Evolutionary conservation across 352 stramenopile species (phyloP).

Genomic region (Phytopythium helicoides): DNA sequence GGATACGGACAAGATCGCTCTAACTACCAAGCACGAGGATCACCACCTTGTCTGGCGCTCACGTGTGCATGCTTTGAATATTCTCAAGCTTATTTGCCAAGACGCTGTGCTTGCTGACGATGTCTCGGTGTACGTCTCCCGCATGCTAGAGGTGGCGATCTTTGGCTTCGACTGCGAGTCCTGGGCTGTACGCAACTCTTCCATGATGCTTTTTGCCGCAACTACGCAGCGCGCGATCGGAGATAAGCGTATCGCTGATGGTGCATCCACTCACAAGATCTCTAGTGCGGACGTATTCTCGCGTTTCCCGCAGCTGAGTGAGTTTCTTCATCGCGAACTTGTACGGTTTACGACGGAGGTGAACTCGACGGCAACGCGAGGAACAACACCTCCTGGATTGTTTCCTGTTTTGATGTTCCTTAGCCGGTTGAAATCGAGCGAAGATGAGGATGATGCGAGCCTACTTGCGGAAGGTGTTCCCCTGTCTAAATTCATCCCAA

Average conservation of each 20-base stretch:
- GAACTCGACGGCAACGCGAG: constrained; percentile 14
- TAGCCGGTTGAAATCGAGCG: constrained; percentile 63
- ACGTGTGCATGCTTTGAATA: constrained; percentile 86
- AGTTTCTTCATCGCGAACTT: constrained; percentile 59
- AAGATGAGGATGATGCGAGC: constrained; percentile 33
- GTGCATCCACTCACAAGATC: constrained; percentile 57
- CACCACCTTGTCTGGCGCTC: constrained; percentile 69
- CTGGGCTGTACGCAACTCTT: constrained; percentile 89
- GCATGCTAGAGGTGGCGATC: constrained; percentile 83
- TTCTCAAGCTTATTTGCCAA: constrained; percentile 89
- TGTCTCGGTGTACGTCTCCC: constrained; percentile 75
- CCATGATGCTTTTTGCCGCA: constrained; percentile 91
- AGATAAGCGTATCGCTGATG: constrained; percentile 83
- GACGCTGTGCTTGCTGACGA: constrained; percentile 87
- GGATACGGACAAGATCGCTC: constrained; percentile 48
- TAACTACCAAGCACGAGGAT: constrained; percentile 17
- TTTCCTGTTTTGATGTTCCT: constrained; percentile 81
- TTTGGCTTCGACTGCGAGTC: constrained; percentile 81
- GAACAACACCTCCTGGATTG: constrained; percentile 49
- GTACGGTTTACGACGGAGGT: constrained; percentile 25
- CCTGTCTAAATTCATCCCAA: constrained; percentile 49
- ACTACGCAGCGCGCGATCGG: constrained; percentile 75
- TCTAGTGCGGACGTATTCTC: constrained; percentile 74
- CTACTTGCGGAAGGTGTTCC: constrained; percentile 14
- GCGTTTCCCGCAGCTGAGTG: constrained; percentile 65